These are phyloP conservation scores for Rubroboletus pulcherrimus DNA, from an alignment of 768 basidiomycete genomes.

Conservation along the genomic window DNA sequence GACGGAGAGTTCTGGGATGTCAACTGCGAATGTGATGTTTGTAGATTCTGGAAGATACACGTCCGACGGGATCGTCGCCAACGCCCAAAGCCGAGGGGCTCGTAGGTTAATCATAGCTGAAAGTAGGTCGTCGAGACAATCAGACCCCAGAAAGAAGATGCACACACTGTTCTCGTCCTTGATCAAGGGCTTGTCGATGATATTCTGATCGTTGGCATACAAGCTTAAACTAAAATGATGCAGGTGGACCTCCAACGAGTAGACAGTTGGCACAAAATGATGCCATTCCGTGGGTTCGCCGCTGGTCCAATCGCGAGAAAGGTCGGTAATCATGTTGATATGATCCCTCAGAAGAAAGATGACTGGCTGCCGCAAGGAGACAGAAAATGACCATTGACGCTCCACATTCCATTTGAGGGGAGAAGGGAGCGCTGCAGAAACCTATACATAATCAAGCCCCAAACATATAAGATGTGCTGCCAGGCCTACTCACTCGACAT, in stretches of 20 bases:
- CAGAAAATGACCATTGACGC: constrained; percentile 75
- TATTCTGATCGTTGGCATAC: constrained; percentile 94
- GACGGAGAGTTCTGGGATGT: constrained; percentile 54
- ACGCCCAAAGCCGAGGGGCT: constrained; percentile 52
- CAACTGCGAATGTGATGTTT: constrained; percentile 59
- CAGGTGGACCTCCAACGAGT: constrained; percentile 65
- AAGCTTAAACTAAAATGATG: constrained; percentile 74
- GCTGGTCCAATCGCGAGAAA: constrained; percentile 88
- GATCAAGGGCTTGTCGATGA: constrained; percentile 83
- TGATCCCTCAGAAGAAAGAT: constrained; percentile 88
- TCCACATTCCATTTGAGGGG: constrained; percentile 80
- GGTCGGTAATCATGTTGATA: constrained; percentile 88
- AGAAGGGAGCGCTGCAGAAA: constrained; percentile 71
- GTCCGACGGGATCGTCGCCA: constrained; percentile 61
- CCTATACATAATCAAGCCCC: constrained; percentile 33
- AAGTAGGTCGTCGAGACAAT: neutral
- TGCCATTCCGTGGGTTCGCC: constrained; percentile 78
- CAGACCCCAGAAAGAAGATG: neutral
- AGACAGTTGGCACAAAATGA: constrained; percentile 81
- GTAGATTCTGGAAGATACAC: constrained; percentile 70
- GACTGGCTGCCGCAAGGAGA: constrained; percentile 66
- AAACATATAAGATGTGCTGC: constrained; percentile 12
- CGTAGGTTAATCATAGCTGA: constrained; percentile 69
- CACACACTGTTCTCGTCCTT: constrained; percentile 78
- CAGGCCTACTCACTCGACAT: constrained; percentile 52